phyloP scores from a whole-genome alignment of 495 filamentous ascomycete genomes.

The Podospora tetraspora region DNA sequence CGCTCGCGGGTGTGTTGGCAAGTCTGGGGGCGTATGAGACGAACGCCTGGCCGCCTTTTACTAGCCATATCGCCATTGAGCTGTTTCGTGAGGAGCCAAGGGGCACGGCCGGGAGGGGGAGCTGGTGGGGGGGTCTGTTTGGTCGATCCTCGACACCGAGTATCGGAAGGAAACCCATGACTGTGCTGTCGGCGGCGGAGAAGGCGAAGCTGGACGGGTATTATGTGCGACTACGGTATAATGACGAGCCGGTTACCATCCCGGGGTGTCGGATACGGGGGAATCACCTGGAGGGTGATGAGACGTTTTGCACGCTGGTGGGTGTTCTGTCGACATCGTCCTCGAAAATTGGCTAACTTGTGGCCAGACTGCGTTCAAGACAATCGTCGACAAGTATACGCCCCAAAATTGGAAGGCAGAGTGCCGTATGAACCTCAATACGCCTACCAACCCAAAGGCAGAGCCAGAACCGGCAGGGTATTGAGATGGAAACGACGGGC shows the following conservation, averaged over 20 bases:
- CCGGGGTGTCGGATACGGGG: constrained; percentile 72
- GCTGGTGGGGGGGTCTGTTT: constrained; percentile 48
- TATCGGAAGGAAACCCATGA: constrained; percentile 49
- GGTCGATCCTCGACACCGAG: constrained; percentile 24
- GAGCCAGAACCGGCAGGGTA: constrained; percentile 53
- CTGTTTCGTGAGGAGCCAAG: constrained; percentile 56
- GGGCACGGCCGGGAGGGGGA: constrained; percentile 20
- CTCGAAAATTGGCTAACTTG: neutral
- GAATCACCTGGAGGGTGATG: constrained; percentile 84
- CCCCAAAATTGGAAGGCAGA: constrained; percentile 72
- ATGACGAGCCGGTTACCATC: constrained; percentile 72
- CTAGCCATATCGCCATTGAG: constrained; percentile 85
- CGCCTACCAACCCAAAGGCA: constrained; percentile 44
- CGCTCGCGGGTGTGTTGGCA: constrained; percentile 70
- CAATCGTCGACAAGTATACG: constrained; percentile 83
- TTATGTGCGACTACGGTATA: constrained; percentile 93
- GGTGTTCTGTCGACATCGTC: constrained; percentile 18
- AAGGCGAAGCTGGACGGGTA: constrained; percentile 57
- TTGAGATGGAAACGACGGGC: constrained; percentile 13
- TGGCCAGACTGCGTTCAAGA: constrained; percentile 78
- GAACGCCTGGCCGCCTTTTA: constrained; percentile 83
- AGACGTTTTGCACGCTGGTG: constrained; percentile 86
- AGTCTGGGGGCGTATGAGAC: constrained; percentile 72
- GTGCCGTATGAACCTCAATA: constrained; percentile 62
- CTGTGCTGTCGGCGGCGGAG: constrained; percentile 46